Evolutionary conservation across 441 rosid genomes (phyloP).

Genomic region (Croton laevigatus): DNA sequence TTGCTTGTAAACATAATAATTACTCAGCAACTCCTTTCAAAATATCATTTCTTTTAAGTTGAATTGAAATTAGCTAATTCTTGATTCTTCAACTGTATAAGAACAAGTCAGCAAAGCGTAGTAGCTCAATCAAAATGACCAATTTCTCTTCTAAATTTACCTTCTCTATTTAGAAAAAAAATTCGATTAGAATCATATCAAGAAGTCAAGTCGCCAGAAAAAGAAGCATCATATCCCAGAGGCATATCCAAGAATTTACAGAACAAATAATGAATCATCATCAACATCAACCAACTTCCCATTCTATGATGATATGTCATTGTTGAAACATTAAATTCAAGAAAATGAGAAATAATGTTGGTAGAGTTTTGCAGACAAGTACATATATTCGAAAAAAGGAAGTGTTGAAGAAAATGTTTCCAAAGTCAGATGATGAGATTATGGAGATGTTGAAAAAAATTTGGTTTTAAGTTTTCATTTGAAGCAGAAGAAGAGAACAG

Average conservation of each 20-base stretch:
- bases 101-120: slow-evolving; percentile 1
- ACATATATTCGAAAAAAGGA: slow-evolving; percentile 24
- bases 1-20: no score
- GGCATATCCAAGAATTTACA: neutral
- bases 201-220: neutral
- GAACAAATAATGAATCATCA: no score
- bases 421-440: slow-evolving; percentile 17
- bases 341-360: slow-evolving; percentile 13
- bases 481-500: no score
- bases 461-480: slow-evolving; percentile 2
- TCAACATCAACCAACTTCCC: no score
- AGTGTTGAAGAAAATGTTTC: slow-evolving; percentile 30
- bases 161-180: neutral
- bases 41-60: no score
- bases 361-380: slow-evolving; percentile 30
- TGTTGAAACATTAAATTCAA: slow-evolving; percentile 13
- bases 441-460: slow-evolving; percentile 22
- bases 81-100: no score
- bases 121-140: neutral
- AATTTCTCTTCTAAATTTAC: neutral
- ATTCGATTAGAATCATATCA: neutral
- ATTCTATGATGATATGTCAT: neutral
- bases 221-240: neutral
- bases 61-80: no score
- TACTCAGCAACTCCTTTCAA: no score